Conservation (phyloP, 2,329 filamentous ascomycete genomes). For the Chaetomiaceae sp. region DNA sequence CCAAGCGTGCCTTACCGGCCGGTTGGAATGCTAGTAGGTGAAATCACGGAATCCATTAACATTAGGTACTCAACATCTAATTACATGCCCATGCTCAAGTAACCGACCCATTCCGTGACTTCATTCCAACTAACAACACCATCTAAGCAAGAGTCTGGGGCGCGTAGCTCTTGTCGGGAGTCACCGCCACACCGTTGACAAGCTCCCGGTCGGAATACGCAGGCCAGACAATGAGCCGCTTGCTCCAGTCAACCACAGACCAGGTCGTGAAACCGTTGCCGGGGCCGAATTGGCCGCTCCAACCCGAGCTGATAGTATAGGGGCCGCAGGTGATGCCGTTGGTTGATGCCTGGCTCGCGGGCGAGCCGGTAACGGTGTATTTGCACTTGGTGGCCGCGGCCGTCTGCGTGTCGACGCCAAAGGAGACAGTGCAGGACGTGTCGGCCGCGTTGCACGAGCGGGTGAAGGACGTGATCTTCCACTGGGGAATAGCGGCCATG, state of each 20-base stretch:
- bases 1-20: too few species aligned
- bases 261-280: slow-evolving; percentile 35
- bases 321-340: slow-evolving; percentile 26
- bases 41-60: too few species aligned
- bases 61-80: too few species aligned
- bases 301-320: slow-evolving; percentile 32
- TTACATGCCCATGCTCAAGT: too few species aligned
- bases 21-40: too few species aligned
- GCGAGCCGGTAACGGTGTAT: slow-evolving; percentile 23
- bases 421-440: slow-evolving; percentile 39
- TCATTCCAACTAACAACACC: too few species aligned
- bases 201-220: slow-evolving; percentile 22
- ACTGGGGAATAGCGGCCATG: slow-evolving; percentile 24
- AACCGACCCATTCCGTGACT: too few species aligned
- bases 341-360: slow-evolving; percentile 17
- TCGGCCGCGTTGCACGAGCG: slow-evolving; percentile 37
- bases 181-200: slow-evolving; percentile 19
- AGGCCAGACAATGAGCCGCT: slow-evolving; percentile 20
- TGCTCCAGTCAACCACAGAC: slow-evolving; percentile 29
- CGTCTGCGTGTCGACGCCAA: slow-evolving; percentile 35
- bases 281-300: slow-evolving; percentile 34
- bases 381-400: slow-evolving; percentile 22
- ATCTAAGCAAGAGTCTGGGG: slow-evolving; percentile 14
- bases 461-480: slow-evolving; percentile 37
- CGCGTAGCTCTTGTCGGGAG: slow-evolving; percentile 24